phyloP scores from a whole-genome alignment of 805 yeast genomes.

The Monosporozyma aerobia region DNA sequence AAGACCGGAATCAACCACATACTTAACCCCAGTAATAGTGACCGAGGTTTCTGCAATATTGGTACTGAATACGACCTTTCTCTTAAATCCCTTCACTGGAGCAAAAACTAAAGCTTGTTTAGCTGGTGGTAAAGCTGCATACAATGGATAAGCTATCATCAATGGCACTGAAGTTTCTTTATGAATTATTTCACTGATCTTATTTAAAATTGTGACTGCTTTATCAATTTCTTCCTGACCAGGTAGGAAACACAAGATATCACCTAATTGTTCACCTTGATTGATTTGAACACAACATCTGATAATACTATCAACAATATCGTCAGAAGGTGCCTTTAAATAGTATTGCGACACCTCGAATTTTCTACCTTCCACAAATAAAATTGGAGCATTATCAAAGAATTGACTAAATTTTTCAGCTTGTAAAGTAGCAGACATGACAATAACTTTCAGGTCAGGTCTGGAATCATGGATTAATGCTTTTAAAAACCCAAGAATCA shows the following conservation, averaged over 20 bases:
- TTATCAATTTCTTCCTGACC: conserved; percentile 98
- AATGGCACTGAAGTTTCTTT: conserved; percentile 54
- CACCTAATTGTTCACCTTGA: conserved; percentile 70
- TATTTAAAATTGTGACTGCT: conserved; percentile 52
- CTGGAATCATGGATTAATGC: conserved; percentile 43
- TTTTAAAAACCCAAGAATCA: conserved; percentile 81
- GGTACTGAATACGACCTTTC: conserved; percentile 87
- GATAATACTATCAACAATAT: conserved; percentile 71
- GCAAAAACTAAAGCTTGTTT: conserved; percentile 77
- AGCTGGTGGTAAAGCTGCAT: conserved; percentile 85
- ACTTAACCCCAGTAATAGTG: conserved; percentile 89
- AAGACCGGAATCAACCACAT: conserved; percentile 86
- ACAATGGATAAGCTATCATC: conserved; percentile 72
- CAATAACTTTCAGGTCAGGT: conserved; percentile 54
- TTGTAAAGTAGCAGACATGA: conserved; percentile 96
- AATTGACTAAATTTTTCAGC: conserved; percentile 73
- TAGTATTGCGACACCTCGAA: conserved; percentile 73
- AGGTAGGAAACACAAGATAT: conserved; percentile 82
- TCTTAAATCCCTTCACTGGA: conserved; percentile 49
- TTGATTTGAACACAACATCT: conserved; percentile 72
- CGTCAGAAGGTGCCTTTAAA: conserved; percentile 56
- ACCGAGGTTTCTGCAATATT: conserved; percentile 97
- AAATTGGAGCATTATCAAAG: conserved; percentile 70
- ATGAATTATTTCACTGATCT: conserved; percentile 57
- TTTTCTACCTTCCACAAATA: conserved; percentile 84